These are phyloP conservation scores for Alternaria tenuissima DNA, from an alignment of 2,329 filamentous ascomycete species.

Conservation along the genomic window DNA sequence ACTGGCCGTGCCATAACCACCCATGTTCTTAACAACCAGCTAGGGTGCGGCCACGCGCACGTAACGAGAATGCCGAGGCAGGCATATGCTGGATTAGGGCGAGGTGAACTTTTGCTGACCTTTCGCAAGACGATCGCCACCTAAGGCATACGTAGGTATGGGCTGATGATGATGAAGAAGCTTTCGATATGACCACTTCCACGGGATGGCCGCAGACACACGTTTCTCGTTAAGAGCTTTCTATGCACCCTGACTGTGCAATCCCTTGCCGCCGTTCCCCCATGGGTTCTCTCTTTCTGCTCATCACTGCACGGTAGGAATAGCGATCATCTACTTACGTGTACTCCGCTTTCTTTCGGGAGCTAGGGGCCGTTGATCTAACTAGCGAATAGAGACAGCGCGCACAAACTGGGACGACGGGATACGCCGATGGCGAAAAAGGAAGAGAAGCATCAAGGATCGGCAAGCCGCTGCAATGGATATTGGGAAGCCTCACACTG, in stretches of 20 bases:
- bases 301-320: slow-evolving; percentile 3
- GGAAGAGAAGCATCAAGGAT: slow-evolving; percentile 7
- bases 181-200: slow-evolving; percentile 7
- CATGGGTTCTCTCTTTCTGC: background rate
- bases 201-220: background rate
- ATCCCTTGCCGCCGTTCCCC: slow-evolving; percentile 4
- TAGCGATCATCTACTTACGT: slow-evolving; percentile 10
- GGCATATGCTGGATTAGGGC: slow-evolving; percentile 4
- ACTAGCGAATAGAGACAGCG: background rate
- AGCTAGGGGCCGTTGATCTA: slow-evolving; percentile 2
- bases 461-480: slow-evolving; percentile 9
- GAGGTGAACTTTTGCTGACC: background rate
- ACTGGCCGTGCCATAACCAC: background rate
- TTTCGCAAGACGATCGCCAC: slow-evolving; percentile 1
- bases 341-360: slow-evolving; percentile 5
- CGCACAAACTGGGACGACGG: slow-evolving; percentile 2
- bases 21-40: slow-evolving; percentile 3
- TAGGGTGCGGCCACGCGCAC: slow-evolving; percentile 3
- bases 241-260: slow-evolving; percentile 1
- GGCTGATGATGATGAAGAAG: slow-evolving; percentile 9
- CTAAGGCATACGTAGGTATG: background rate
- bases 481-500: slow-evolving; percentile 8
- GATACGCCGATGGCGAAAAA: slow-evolving; percentile 15
- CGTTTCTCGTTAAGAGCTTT: slow-evolving; percentile 8
- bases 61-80: slow-evolving; percentile 4